Base-by-base conservation (phyloP, 176 grass and related monocot genomes). In the Thalia dealbata region DNA sequence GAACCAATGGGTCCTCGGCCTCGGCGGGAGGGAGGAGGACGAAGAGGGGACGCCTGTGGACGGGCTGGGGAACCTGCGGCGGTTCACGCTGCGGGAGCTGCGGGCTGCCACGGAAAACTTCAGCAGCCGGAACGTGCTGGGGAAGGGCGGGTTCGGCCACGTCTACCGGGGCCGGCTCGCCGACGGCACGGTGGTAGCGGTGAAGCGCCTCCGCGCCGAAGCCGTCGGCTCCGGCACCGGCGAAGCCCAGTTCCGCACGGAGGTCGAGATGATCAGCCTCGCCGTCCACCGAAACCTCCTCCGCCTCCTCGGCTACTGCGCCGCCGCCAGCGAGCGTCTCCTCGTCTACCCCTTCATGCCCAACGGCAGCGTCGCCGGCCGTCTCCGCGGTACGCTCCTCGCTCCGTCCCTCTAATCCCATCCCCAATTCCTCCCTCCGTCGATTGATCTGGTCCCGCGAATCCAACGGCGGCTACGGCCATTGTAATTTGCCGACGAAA, bases 191-290 rank as follows among this genome's bases (percentile, higher is more conserved):
- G 69, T 63, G 66, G 84, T 97, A 56, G 93, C 93, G 0, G 89
- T 97, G 80, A 97, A 97, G 84, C 86, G 93, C 18, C 85, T 97
- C 38, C 90, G 88, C 19, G 38, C 66, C 78, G 89, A 90, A 76
- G 89, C 89, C 2, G 82, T 79, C 78, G 91, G 79, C 22, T 86
- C 88, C 0, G 91, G 79, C 35, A 81, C 88, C 0, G 87, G 91
- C 11, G 91, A 90, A 71, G 87, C 87, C 18, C 89, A 92, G 76
- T 91, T 97, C 83, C 79, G 85, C 14, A 97, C 90, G 2, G 95
- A 97, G 77, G 89, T 97, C 64, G 90, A 86, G 83, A 97, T 97
- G 81, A 97, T 97, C 73, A 97, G 90, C 85, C 87, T 97, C 26
- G 95, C 95, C 62, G 87, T 92, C 41, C 92, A 96, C 73, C 84